Conservation (phyloP, 495 filamentous ascomycete genomes). For the Xylaria curta region DNA sequence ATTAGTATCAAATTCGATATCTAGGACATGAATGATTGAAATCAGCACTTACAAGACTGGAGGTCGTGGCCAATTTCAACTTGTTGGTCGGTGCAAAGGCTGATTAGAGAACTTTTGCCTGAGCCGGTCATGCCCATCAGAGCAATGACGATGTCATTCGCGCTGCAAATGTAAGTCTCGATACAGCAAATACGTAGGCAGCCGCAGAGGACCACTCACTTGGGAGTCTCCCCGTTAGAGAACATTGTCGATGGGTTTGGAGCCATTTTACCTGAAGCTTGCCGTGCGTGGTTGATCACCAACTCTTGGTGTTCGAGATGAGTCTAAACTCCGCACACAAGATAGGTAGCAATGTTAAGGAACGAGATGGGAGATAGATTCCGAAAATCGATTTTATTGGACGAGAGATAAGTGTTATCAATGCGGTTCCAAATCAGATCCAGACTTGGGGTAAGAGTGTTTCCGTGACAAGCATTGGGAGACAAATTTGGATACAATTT, state of each 20-base stretch:
- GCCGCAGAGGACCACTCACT: not conserved
- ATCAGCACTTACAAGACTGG: constrained; percentile 35
- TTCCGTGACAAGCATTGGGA: no score
- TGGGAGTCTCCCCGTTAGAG: not conserved
- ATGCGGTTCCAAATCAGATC: no score
- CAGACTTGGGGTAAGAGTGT: no score
- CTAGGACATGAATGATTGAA: no score
- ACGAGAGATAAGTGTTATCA: no score
- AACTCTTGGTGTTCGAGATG: not conserved
- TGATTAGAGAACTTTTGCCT: constrained; percentile 50
- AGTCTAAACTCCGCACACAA: no score
- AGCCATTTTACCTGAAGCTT: not conserved
- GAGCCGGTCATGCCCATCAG: constrained; percentile 52
- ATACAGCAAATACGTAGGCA: not conserved
- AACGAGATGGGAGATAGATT: no score
- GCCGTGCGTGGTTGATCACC: not conserved
- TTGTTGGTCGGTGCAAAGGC: constrained; percentile 31
- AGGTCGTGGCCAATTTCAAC: constrained; percentile 37
- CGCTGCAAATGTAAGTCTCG: not conserved
- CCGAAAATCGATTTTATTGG: no score
- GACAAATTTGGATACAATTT: no score
- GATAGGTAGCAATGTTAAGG: no score
- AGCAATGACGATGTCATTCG: constrained; percentile 39
- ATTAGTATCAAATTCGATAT: not conserved
- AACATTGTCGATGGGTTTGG: not conserved